phyloP scores from a whole-genome alignment of 2,329 filamentous ascomycete genomes.

The Emmonsiellopsis sp. region DNA sequence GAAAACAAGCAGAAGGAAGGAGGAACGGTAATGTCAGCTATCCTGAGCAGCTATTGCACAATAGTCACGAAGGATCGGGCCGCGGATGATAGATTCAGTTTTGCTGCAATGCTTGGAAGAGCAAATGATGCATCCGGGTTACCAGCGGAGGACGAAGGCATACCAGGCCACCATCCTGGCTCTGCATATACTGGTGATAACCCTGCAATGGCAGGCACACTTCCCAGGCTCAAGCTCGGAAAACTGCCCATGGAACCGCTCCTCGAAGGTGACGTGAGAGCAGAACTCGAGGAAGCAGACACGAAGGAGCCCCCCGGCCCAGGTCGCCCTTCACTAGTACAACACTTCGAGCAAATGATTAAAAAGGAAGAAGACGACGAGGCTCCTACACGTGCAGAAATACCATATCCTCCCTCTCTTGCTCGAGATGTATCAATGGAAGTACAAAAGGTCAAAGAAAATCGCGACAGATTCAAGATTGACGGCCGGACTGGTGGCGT shows the following conservation, averaged over 20 bases:
- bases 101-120: constrained; percentile 50
- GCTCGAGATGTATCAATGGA: constrained; percentile 89
- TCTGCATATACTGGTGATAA: constrained; percentile 53
- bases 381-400: constrained; percentile 64
- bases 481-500: constrained; percentile 75
- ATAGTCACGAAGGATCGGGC: constrained; percentile 52
- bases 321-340: constrained; percentile 65
- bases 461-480: constrained; percentile 83
- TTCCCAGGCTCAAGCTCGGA: constrained; percentile 63
- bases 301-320: constrained; percentile 60
- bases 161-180: constrained; percentile 57
- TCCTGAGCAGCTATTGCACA: constrained; percentile 56
- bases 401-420: constrained; percentile 80
- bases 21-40: constrained; percentile 65
- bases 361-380: constrained; percentile 88
- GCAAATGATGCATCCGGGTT: constrained; percentile 47
- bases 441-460: constrained; percentile 86
- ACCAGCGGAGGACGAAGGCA: constrained; percentile 59
- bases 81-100: constrained; percentile 49
- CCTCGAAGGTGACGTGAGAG: constrained; percentile 73
- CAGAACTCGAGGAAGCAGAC: constrained; percentile 80
- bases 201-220: constrained; percentile 46
- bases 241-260: constrained; percentile 76
- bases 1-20: constrained; percentile 79
- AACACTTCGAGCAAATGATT: constrained; percentile 78